Base-by-base conservation (phyloP, 768 basidiomycete species). In the Hortiboletus campestris region DNA sequence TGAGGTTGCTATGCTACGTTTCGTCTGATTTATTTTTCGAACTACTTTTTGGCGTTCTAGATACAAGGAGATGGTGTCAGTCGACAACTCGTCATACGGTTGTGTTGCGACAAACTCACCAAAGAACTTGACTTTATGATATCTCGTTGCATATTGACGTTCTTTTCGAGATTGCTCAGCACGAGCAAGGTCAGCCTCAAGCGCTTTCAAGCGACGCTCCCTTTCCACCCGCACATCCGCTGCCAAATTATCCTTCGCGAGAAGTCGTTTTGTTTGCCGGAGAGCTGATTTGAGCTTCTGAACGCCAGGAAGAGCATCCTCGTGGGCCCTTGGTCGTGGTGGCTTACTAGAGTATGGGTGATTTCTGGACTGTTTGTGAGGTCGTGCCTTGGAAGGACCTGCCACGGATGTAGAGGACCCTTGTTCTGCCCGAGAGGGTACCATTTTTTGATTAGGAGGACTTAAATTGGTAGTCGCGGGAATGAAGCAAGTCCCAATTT, bases 121-220 rank as follows among this genome's bases (percentile, higher is more conserved):
- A 59, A 98, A 97, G 74, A 98, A 98, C 70, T 93, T 95, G 64
- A 94, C 76, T 75, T 85, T 92, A 63, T 94, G 94, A 71, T 98
- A 98, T 58, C 82, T 82, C 39, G 80, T 72, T 0, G 91, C 89
- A 63, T 91, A 76, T 41, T 84, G 75, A 44, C 88, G 83, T 70
- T 92, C 91, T 67, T 86, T 86, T 45, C 79, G 79, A 35, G 80
- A 77, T 22, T 69, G 64, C 71, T 89, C 85, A 0, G 88, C 88
- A 51, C 76, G 78, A 25, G 75, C 79, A 14, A 94, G 77, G 61
- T 94, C 92, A 8, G 74, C 79, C 67, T 95, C 85, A 3, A 97
- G 80, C 1, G 85, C 79, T 63, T 83, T 87, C 39, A 91, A 67
- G 54, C 90, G 78, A 45, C 95, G 81, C 71, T 96, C 89, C 0